Base-by-base conservation (phyloP, 768 basidiomycete genomes). In the Boletus sp. region DNA sequence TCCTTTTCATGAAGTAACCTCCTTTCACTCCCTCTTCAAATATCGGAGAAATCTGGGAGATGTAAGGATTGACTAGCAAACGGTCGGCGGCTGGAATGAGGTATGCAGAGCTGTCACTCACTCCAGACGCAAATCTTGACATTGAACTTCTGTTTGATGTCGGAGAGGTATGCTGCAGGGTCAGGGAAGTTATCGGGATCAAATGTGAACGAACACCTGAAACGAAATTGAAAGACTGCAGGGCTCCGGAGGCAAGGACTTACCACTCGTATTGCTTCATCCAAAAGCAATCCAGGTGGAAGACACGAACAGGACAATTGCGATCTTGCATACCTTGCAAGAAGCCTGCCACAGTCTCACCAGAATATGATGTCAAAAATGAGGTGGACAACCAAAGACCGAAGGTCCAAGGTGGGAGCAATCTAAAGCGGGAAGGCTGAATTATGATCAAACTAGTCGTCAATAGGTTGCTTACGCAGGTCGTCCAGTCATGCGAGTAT, bases 211-310 rank as follows among this genome's bases (percentile, higher is more conserved):
- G 83, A 85, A 60, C 84, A 86, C 83, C 84, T 85, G 47, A 42
- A 57, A 68, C 64, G 60, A 67, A 67, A 46, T 57, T 40, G 17
- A 59, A 32, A n/a, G 12, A 52, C 5, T 29, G 33, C 11, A 24
- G n/a, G 17, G 7, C n/a, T 20, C 33, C 5, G 11, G 18, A 49
- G 45, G 36, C 5, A 37, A 47, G 64, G 62, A 61, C 72, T 47
- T 52, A 80, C 84, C 84, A 86, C 70, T 86, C 83, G 64, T 86
- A 85, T 68, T 83, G 81, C 63, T 84, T 84, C 84, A 85, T 86
- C 84, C 84, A 86, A 68, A 88, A 90, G 65, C 87, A 90, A 65
- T 90, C 88, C 40, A 90, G 67, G 62, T 91, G 88, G 74, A 90
- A 86, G 3, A 89, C 87, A 20, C 86, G 79, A 29, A 89, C 85